Evolutionary conservation across 306 rosid species (phyloP).

Genomic region (Fragaria iinumae): DNA sequence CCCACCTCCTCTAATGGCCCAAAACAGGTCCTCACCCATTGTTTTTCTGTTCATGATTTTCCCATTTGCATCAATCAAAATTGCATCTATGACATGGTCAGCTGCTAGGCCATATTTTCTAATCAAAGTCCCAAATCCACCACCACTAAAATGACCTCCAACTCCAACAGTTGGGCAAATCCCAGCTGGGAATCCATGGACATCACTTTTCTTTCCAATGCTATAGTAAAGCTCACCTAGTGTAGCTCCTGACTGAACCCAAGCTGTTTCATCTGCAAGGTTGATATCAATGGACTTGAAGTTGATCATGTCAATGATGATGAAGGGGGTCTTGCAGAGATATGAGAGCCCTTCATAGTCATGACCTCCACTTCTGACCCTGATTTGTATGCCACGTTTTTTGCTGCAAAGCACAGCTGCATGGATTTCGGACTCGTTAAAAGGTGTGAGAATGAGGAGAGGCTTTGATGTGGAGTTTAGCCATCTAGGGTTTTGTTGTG

Average conservation of each 20-base stretch:
- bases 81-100: slow-evolving; percentile 50
- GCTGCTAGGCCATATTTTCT: slow-evolving; percentile 51
- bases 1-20: slow-evolving; percentile 68
- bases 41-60: slow-evolving; percentile 28
- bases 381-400: slow-evolving; percentile 38
- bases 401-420: slow-evolving; percentile 48
- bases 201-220: slow-evolving; percentile 40
- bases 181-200: slow-evolving; percentile 63
- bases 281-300: slow-evolving; percentile 38
- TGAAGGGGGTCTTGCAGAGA: slow-evolving; percentile 40
- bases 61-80: slow-evolving; percentile 38
- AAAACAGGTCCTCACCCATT: slow-evolving; percentile 58
- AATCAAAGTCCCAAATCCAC: slow-evolving; percentile 44
- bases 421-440: slow-evolving; percentile 50
- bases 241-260: slow-evolving; percentile 68
- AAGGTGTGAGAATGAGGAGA: slow-evolving; percentile 37
- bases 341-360: slow-evolving; percentile 66
- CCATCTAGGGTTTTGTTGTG: slow-evolving; percentile 54
- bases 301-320: slow-evolving; percentile 44
- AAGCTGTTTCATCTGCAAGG: slow-evolving; percentile 44
- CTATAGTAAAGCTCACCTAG: slow-evolving; percentile 56
- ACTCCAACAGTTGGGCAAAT: slow-evolving; percentile 48
- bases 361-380: slow-evolving; percentile 63
- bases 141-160: slow-evolving; percentile 62
- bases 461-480: slow-evolving; percentile 48